Evolutionary conservation across 2,329 filamentous ascomycete species (phyloP), one percentile per base, ranked within the genome.

Genomic region (Dendrostoma leiphaemia): DNA sequence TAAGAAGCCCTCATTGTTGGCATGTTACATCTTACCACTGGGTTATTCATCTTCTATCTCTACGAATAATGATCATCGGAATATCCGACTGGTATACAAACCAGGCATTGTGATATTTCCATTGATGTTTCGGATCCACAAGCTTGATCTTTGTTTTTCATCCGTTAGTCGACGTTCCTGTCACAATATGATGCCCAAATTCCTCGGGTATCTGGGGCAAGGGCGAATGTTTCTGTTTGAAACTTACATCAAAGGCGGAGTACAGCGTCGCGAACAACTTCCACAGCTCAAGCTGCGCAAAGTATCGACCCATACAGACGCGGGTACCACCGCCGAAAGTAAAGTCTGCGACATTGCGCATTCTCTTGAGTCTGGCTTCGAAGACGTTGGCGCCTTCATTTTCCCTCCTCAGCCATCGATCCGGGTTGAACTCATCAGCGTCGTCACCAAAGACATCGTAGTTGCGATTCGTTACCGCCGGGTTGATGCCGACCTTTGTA

Each of bases 241-340:
- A 4, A 54, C 53, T 48, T 19, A 55, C 53, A 37, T 55, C 43
- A 43, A 41, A 55, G 4, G 19, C 28, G 24, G 35, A 48, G 35
- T 51, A 55, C 23, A 55, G 13, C 24, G 53, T 55, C 17, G 53
- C 53, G 7, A 51, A 41, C 12, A 55, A 17, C 43, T 55, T 55
- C 35, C 38, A 55, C 38, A 55, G 32, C 35, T 55, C 53, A 8
- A 47, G 15, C 4, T 40, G 19, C 8, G 51, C 51, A 23, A 53
- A 47, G 26, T 47, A 53, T 8, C 51, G 34, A 24, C 51, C 51
- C 35, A 53, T 38, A 19, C 51, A 53, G 5, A 41, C 37, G 17
- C 51, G 51, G 19, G 44, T 40, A 2, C 51, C 51, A 32, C 51
- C 44, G 5, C 51, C 37, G 15, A 53, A 53, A 2, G 28, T 48